These are phyloP conservation scores for Macadamia tetraphylla DNA, from an alignment of 164 flowering plant species.

Conservation along the genomic window DNA sequence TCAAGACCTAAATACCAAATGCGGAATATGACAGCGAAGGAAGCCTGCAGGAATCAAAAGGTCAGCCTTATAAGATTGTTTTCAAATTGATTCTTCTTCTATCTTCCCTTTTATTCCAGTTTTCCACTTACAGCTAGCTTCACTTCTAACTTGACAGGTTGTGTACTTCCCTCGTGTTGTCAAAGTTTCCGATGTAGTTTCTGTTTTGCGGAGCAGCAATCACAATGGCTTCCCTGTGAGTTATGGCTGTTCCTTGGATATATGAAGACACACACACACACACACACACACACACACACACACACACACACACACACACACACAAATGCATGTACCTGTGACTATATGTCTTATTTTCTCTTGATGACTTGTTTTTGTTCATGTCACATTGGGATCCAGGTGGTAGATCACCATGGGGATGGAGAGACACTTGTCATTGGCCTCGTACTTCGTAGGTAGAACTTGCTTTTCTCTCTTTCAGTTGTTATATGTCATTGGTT, in stretches of 20 bases:
- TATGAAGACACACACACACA: too few species aligned
- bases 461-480: background rate
- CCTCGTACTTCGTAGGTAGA: slow-evolving; percentile 84
- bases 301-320: too few species aligned
- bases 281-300: too few species aligned
- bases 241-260: background rate
- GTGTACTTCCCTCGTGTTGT: slow-evolving; percentile 71
- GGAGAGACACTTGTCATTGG: slow-evolving; percentile 88
- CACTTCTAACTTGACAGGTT: slow-evolving; percentile 44
- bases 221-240: slow-evolving; percentile 98
- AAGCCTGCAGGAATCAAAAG: slow-evolving; percentile 80
- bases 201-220: slow-evolving; percentile 58
- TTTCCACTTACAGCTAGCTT: slow-evolving; percentile 11
- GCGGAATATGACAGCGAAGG: slow-evolving; percentile 85
- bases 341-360: background rate
- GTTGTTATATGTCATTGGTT: background rate
- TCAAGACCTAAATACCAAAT: slow-evolving; percentile 83
- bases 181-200: slow-evolving; percentile 74
- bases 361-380: slow-evolving; percentile 1
- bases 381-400: slow-evolving; percentile 37
- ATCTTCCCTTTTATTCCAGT: slow-evolving; percentile 2
- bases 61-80: slow-evolving; percentile 25
- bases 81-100: background rate
- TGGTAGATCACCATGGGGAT: slow-evolving; percentile 68
- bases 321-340: too few species aligned